Evolutionary conservation across 345 rosid genomes (phyloP), one percentile per base, ranked within the genome.

Genomic region (Boechera stricta): DNA sequence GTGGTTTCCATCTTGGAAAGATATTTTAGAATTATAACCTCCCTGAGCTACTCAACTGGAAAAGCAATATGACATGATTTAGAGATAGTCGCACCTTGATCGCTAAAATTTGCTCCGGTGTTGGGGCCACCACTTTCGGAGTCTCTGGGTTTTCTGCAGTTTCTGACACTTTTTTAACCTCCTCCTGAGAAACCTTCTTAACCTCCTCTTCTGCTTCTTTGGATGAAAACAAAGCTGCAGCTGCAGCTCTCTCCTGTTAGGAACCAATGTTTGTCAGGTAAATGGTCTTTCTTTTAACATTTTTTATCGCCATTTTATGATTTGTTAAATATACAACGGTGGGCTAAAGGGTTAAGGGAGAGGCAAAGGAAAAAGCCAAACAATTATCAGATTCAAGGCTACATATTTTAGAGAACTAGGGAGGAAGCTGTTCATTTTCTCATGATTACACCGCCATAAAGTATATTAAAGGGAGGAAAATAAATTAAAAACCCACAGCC

Each of bases 81-180:
- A 64, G 47, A 75, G 65, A 66, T 75, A 33, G 31, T 2, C 66
- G 44, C 83, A 96, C 99, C 99, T 93, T 96, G 79, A 96, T 96
- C 2, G 98, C 98, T 73, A 89, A 73, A 71, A 96, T 91, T 79
- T 96, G 96, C 86, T 96, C 98, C 6, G 87, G 93, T 44, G 99
- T 96, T 6, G 99, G 97, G 51, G 93, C 90, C 73, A 90, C 92
- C 79, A 90, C 85, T 85, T 90, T 87, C 1, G 91, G 98, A 67
- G 71, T 77, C 75, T 84, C 87, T 28, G 86, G 78, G 18, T 89
- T 88, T 78, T 87, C 91, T 2, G 67, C 80, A 72, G 71, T 87
- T 71, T 88, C 96, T 54, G 77, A 11, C 58, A 80, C 86, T 62
- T 82, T 91, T 29, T 62, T 84, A 71, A 82, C 82, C 84, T 87